Base-by-base conservation (phyloP, 805 yeast species). In the Deakozyma indianensis region DNA sequence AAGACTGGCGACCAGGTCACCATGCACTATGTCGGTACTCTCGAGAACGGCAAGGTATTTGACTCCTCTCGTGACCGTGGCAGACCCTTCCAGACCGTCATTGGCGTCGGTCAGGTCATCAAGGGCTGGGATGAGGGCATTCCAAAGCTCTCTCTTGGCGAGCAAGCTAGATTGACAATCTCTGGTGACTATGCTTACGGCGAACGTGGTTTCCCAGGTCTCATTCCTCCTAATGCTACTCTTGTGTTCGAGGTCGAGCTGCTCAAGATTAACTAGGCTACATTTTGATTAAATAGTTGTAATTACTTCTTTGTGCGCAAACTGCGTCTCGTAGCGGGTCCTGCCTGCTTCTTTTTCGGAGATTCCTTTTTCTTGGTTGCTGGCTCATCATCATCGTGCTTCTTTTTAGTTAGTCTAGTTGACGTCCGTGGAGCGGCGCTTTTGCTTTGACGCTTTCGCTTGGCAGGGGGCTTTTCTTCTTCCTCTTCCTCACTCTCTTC, bases 71-170 rank as follows among this genome's bases (percentile, higher is more conserved):
- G 87, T 57, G 95, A 86, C 73, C 81, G 96, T 70, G 92, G 92
- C 61, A 78, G 82, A 66, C 96, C 97, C 54, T 90, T 90, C 80
- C 90, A 85, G 66, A 83, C 94, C 65, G 69, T 71, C 67, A 85
- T 90, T 62, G 96, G 97, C 65, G 94, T 84, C 54, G 96, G 96
- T 53, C 94, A 83, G 69, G 96, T 90, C 55, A 90, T 90, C 69
- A 78, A 78, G 62, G 97, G 96, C 54, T 90, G 96, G 96, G 96
- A 88, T 61, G 83, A 78, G 59, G 95, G 88, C 51, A 85, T 87
- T 63, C 95, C 96, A 46, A 78, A 87, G 67, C 73, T 90, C 63
- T 82, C 94, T 45, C 75, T 87, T 44, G 97, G 97, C 58, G 86
- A 92, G 69, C 83, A 82, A 73, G 95, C 96, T 44, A 75, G 82